Base-by-base conservation (phyloP, 768 basidiomycete genomes). In the Lentinula lateritia region DNA sequence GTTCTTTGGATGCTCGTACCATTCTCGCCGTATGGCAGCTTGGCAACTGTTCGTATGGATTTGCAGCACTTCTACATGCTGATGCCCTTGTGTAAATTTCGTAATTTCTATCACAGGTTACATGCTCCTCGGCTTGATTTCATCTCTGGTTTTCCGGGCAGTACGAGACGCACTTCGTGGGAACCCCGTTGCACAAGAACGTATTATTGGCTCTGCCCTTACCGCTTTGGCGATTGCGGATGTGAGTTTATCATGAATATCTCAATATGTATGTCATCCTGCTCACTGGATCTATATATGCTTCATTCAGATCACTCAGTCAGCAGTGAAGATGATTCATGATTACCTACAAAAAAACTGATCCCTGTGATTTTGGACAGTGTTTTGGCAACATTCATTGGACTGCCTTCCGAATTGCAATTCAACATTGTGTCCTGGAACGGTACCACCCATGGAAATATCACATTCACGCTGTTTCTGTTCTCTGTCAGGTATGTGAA, bases 381-480 rank as follows among this genome's bases (percentile, higher is more conserved):
- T 68, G 81, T 92, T 63, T 67, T 74, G 16, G 79, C 76, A 36
- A 84, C 86, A 15, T 80, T 85, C 66, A 58, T 83, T 42, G 81
- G 81, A 7, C 79, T 91, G 34, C 91, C 91, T 0, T 65, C 72
- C 38, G 75, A 81, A 32, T 70, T 89, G 63, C 78, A 78, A 52
- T 85, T 78, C 62, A 73, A 76, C 32, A 74, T 82, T 39, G 69
- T 69, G 7, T 66, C 68, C 13, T 93, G 90, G 91, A 92, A 91
- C 70, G 68, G 78, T 32, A 87, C 83, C 78, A 88, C 85, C 0
- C 90, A 92, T 65, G 90, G 90, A 38, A 93, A 92, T 67, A 86
- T 91, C 68, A 85, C 88, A 3, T 74, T 85, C 61, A 81, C 83
- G 23, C 56, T 86, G 35, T 72, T 85, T 28, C 75, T 92, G 41